A percentile compares a stretch with the other conserved stretches of the same genome.
Evolutionary conservation across 73 alveolate genomes (phyloP).

Genomic region (Urostyla sp.): DNA sequence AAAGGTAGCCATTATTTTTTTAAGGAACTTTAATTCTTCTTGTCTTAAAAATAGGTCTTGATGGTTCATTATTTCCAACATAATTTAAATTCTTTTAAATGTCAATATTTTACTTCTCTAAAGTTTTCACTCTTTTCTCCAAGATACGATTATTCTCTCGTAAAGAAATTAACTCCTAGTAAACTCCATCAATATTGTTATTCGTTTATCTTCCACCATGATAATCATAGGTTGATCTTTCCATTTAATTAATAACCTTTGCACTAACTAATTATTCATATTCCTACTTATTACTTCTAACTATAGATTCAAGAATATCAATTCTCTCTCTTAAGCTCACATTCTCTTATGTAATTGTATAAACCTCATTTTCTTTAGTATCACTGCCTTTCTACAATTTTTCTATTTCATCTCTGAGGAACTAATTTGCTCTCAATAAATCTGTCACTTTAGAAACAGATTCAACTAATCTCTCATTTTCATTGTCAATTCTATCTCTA

Average conservation of each 20-base stretch:
- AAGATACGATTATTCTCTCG: slow-evolving; percentile 42
- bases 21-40: too few relatives aligned
- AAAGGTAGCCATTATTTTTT: neutral
- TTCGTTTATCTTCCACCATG: slow-evolving; percentile 45
- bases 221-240: slow-evolving; percentile 41
- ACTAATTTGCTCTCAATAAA: slow-evolving; percentile 33
- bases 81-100: slow-evolving; percentile 47
- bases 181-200: slow-evolving; percentile 39
- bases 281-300: slow-evolving; percentile 27
- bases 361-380: slow-evolving; percentile 49
- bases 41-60: slow-evolving; percentile 55
- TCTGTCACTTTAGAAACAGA: slow-evolving; percentile 60
- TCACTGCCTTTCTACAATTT: slow-evolving; percentile 20
- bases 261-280: slow-evolving; percentile 30
- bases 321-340: slow-evolving; percentile 39
- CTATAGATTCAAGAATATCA: slow-evolving; percentile 38
- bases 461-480: slow-evolving; percentile 53
- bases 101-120: slow-evolving; percentile 65
- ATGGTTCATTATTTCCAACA: slow-evolving; percentile 73
- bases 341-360: slow-evolving; percentile 30
- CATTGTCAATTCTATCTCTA: neutral
- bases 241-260: slow-evolving; percentile 16
- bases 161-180: slow-evolving; percentile 55
- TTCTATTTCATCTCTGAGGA: slow-evolving; percentile 56
- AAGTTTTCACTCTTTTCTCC: slow-evolving; percentile 64